A percentile compares a stretch with the other conserved stretches of the same genome.
Conservation (phyloP, 371 early-diverging fungal genomes). For the Actinomortierella ambigua region DNA sequence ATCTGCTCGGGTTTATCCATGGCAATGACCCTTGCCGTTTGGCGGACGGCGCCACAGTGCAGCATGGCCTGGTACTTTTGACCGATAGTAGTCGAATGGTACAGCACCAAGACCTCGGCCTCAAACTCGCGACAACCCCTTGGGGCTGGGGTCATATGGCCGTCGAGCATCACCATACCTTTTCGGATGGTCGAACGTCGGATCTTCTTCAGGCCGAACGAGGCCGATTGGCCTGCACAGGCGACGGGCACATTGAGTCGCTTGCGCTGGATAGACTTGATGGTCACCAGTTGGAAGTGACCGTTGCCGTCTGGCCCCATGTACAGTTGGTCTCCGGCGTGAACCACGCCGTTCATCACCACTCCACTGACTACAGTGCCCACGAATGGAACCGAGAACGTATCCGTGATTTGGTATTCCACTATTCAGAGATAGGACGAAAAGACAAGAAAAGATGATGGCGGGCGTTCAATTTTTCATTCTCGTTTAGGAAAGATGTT, state of each 20-base stretch:
- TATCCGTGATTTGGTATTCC: constrained; percentile 88
- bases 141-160: constrained; percentile 57
- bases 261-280: constrained; percentile 91
- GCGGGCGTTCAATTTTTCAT: too few species aligned
- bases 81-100: constrained; percentile 91
- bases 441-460: not conserved
- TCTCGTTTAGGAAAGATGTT: too few species aligned
- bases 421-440: constrained; percentile 35
- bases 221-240: constrained; percentile 84
- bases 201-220: constrained; percentile 87
- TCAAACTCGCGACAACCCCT: constrained; percentile 81
- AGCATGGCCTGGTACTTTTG: constrained; percentile 93
- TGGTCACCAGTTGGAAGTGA: constrained; percentile 72
- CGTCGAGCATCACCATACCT: constrained; percentile 87
- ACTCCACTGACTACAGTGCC: constrained; percentile 87
- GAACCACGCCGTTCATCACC: constrained; percentile 68
- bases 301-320: constrained; percentile 89
- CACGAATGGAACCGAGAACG: constrained; percentile 87
- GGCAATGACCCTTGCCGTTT: constrained; percentile 85
- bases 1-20: constrained; percentile 66
- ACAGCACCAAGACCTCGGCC: constrained; percentile 88
- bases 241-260: constrained; percentile 79
- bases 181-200: constrained; percentile 80
- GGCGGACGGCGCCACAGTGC: constrained; percentile 89
- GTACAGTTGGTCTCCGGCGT: constrained; percentile 82